phyloP scores from a whole-genome alignment of 2,329 filamentous ascomycete species.

The Cladosporium sp. region DNA sequence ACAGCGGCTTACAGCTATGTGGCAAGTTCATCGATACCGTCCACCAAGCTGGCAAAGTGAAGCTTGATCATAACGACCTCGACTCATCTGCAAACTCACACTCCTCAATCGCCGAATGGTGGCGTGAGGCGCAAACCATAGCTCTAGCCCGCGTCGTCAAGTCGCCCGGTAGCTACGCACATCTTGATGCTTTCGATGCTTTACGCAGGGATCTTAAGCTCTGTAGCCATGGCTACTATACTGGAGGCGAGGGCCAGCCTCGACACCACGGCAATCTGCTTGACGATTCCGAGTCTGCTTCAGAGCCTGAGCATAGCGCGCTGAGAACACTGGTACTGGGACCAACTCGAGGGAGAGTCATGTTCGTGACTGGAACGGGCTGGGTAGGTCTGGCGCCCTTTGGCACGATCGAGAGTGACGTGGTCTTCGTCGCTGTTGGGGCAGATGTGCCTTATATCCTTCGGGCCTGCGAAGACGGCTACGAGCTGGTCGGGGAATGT shows the following conservation, averaged over 20 bases:
- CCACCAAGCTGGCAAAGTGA: slow-evolving; percentile 17
- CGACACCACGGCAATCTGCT: slow-evolving; percentile 22
- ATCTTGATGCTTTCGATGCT: slow-evolving; percentile 25
- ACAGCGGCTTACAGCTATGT: slow-evolving; percentile 23
- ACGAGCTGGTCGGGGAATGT: slow-evolving; percentile 29
- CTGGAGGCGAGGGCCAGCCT: slow-evolving; percentile 12
- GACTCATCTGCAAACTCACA: slow-evolving; percentile 11
- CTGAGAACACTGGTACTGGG: slow-evolving; percentile 25
- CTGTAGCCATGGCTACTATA: slow-evolving; percentile 22
- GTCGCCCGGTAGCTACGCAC: slow-evolving; percentile 24
- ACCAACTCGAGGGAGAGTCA: slow-evolving; percentile 26
- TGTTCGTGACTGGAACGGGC: slow-evolving; percentile 25
- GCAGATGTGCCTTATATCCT: slow-evolving; percentile 24
- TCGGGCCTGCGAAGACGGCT: slow-evolving; percentile 16
- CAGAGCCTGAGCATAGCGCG: slow-evolving; percentile 20
- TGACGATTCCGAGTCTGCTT: slow-evolving; percentile 20
- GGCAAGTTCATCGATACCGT: slow-evolving; percentile 28
- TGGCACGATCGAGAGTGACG: slow-evolving; percentile 25
- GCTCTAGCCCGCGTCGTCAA: slow-evolving; percentile 20
- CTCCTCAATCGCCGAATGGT: slow-evolving; percentile 21
- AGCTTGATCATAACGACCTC: slow-evolving; percentile 13
- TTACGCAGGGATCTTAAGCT: slow-evolving; percentile 21
- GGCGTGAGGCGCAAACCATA: slow-evolving; percentile 23
- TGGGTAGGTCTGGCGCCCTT: slow-evolving; percentile 26
- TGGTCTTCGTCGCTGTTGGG: slow-evolving; percentile 26